Percentiles rank a stretch among this genome's conserved stretches.
phyloP scores from a whole-genome alignment of 2,329 filamentous ascomycete species.

The Penicillium sp. region DNA sequence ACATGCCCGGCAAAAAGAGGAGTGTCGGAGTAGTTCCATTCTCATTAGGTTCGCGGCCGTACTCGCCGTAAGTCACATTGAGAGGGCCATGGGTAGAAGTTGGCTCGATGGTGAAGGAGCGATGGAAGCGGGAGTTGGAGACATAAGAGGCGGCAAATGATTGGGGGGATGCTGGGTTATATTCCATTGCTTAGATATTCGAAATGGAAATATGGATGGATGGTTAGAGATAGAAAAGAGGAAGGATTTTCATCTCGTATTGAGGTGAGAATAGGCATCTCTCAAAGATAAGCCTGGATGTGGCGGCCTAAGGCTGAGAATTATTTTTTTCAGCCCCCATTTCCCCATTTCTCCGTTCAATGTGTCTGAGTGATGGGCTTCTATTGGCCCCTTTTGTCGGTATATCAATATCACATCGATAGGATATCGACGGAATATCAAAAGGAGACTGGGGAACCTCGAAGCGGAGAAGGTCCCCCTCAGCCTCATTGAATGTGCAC shows the following conservation, averaged over 20 bases:
- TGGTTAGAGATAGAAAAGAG: neutral
- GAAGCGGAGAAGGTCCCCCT: no score
- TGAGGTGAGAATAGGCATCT: neutral
- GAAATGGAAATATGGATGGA: no score
- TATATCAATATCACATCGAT: neutral
- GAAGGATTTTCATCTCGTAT: neutral
- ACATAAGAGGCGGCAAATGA: constrained; percentile 3
- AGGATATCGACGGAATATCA: no score
- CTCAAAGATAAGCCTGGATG: neutral
- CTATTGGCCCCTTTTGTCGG: neutral
- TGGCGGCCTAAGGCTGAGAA: neutral
- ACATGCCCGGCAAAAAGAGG: constrained; percentile 7
- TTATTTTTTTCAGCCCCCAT: neutral
- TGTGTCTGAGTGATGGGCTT: neutral
- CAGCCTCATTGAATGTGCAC: no score
- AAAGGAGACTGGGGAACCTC: no score
- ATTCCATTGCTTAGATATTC: neutral
- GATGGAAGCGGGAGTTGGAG: constrained; percentile 8
- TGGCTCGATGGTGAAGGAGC: constrained; percentile 5
- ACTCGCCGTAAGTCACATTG: constrained; percentile 9
- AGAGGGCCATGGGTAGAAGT: constrained; percentile 4
- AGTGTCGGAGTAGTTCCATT: neutral
- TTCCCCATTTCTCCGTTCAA: neutral
- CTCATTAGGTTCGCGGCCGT: neutral
- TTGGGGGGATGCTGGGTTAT: neutral